Evolutionary conservation across 805 yeast genomes (phyloP).

Genomic region (Yarrowia sp.): DNA sequence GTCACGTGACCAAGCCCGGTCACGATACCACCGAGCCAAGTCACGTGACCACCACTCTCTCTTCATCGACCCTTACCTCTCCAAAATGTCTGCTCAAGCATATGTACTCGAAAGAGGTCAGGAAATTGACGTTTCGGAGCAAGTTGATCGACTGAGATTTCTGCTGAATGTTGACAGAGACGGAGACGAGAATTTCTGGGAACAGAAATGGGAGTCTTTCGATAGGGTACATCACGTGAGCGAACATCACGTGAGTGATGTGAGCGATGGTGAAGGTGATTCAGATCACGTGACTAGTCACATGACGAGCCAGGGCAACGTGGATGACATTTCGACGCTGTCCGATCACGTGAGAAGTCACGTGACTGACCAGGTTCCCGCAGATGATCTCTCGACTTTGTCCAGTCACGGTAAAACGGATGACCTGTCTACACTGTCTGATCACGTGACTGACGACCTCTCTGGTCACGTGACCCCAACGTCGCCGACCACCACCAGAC

Average conservation of each 20-base stretch:
- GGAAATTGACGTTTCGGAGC: slow-evolving; percentile 11
- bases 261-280: no score
- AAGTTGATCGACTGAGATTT: slow-evolving; percentile 5
- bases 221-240: neutral
- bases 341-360: neutral
- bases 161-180: slow-evolving; percentile 23
- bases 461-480: neutral
- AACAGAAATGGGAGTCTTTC: slow-evolving; percentile 19
- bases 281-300: no score
- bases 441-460: neutral
- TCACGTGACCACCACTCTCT: slow-evolving; percentile 19
- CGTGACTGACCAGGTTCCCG: no score
- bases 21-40: neutral
- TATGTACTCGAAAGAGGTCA: slow-evolving; percentile 5
- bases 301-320: no score
- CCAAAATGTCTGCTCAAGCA: slow-evolving; percentile 1
- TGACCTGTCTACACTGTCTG: neutral
- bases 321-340: no score
- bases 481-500: neutral
- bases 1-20: neutral
- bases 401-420: no score
- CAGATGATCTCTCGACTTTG: no score
- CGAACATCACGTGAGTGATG: neutral
- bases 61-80: neutral
- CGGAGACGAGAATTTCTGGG: slow-evolving; percentile 18